Base-by-base conservation (phyloP, 2,329 filamentous ascomycete species). In the Aotearoamyces nothofagi region DNA sequence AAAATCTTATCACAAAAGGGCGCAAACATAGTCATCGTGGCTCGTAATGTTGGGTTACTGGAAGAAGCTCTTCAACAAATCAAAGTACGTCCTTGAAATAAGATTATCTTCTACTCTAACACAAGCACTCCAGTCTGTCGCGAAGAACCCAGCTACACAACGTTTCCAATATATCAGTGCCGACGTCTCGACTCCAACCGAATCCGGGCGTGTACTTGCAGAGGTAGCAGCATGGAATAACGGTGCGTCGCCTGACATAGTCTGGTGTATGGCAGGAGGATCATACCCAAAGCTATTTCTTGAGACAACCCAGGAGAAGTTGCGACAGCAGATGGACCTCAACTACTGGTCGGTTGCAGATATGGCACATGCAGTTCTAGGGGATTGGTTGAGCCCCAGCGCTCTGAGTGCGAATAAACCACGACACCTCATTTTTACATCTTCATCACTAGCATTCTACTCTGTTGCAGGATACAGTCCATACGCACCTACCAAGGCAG, bases 291-390 rank as follows among this genome's bases (percentile, higher is more conserved):
- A 69, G 19, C 75, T 92, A 36, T 92, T 87, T 57, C 53, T 80
- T 39, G 80, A 93, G 36, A 72, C 71, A 22, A 64, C 78, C 6
- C 58, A 81, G 29, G 57, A 72, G 5, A 67, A 66, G 8, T 58
- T 84, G 39, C 68, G 77, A 23, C 60, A 64, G 39, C 82, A 92
- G 51, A 93, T 93, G 82, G 82, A 93, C 47, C 69, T 87, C 41
- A 87, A 94, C 56, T 96, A 82, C 58, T 93, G 77, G 66, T 80
- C 82, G 27, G 73, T 75, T 16, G 77, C 78, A 22, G 90, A 92
- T 51, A 80, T 92, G 56, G 78, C 83, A 20, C 83, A 92, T 49
- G 74, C 81, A 12, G 71, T 78, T 11, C 57, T 94, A 36, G 67
- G 66, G 29, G 64, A 69, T 35, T 94, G 87, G 87, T 67, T 84